Percentiles rank a stretch among this genome's conserved stretches.
Conservation (phyloP, 2,329 filamentous ascomycete species). For the Trichophyton benhamiae region DNA sequence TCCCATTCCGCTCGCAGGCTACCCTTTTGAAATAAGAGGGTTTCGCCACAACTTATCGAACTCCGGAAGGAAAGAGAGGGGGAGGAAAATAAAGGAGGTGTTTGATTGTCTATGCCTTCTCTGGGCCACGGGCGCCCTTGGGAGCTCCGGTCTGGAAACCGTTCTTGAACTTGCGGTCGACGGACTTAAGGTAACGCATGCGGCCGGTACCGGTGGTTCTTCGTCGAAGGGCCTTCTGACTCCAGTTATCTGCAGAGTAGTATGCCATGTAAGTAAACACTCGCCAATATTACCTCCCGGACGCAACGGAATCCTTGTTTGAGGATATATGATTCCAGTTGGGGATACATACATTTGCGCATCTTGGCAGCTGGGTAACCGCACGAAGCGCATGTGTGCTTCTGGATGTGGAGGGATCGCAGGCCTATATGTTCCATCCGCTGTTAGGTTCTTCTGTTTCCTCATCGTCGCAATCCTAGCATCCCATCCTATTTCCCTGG, state of each 20-base stretch:
- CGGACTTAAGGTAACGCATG: conserved; percentile 86
- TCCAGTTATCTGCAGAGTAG: conserved; percentile 75
- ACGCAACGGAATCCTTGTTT: not conserved
- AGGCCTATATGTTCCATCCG: conserved; percentile 47
- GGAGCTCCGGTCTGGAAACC: conserved; percentile 86
- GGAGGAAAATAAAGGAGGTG: conserved; percentile 11
- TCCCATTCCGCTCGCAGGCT: conserved; percentile 53
- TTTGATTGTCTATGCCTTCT: conserved; percentile 27
- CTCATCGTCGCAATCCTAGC: not conserved
- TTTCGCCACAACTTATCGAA: conserved; percentile 1
- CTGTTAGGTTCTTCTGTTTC: not conserved
- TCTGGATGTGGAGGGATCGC: conserved; percentile 98
- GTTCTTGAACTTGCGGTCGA: conserved; percentile 92
- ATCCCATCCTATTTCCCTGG: conserved; percentile 3
- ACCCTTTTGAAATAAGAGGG: conserved; percentile 20
- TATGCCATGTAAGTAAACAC: conserved; percentile 2
- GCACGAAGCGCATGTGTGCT: conserved; percentile 93
- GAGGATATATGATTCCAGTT: not conserved
- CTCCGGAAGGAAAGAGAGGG: conserved; percentile 14
- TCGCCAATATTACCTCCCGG: not conserved
- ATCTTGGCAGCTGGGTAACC: conserved; percentile 96
- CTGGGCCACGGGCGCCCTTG: conserved; percentile 65
- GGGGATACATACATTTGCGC: conserved; percentile 73
- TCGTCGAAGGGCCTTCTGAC: conserved; percentile 99
- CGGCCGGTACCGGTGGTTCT: conserved; percentile 97